Conservation (phyloP, 768 basidiomycete species). For the Rhodotorula toruloides region DNA sequence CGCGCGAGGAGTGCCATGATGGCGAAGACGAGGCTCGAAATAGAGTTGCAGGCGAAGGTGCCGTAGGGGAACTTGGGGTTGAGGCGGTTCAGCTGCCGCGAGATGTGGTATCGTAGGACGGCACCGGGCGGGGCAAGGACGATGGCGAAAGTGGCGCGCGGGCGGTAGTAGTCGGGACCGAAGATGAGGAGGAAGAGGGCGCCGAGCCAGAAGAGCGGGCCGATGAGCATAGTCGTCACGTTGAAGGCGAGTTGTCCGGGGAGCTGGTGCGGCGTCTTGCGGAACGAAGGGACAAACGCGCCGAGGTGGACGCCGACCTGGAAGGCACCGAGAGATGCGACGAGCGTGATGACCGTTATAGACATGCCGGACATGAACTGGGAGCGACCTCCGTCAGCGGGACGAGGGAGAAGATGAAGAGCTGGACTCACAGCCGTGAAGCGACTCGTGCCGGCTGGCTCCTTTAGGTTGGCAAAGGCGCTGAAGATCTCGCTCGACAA, state of each 20-base stretch:
- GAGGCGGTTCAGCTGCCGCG: conserved; percentile 64
- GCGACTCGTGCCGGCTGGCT: conserved; percentile 56
- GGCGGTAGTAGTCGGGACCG: conserved; percentile 59
- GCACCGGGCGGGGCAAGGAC: conserved; percentile 86
- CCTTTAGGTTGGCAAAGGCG: conserved; percentile 69
- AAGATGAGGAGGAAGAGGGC: conserved; percentile 68
- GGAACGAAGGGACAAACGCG: conserved; percentile 44
- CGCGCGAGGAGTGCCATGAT: conserved; percentile 59
- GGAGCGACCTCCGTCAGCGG: neutral
- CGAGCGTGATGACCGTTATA: conserved; percentile 71
- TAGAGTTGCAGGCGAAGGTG: conserved; percentile 66
- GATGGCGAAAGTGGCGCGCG: conserved; percentile 76
- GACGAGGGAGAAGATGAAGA: conserved; percentile 10
- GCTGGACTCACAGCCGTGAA: conserved; percentile 61
- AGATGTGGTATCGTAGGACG: conserved; percentile 72
- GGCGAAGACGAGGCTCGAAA: conserved; percentile 79
- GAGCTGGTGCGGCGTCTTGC: conserved; percentile 7
- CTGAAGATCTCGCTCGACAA: conserved; percentile 87
- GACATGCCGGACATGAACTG: conserved; percentile 84
- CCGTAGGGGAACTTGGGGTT: conserved; percentile 65
- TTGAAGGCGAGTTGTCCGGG: conserved; percentile 38
- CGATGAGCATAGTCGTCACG: conserved; percentile 46
- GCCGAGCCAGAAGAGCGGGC: conserved; percentile 55
- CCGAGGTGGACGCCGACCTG: conserved; percentile 67
- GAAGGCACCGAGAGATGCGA: conserved; percentile 69